These are phyloP conservation scores for Monosporozyma unispora DNA, from an alignment of 805 yeast genomes.

Conservation along the genomic window DNA sequence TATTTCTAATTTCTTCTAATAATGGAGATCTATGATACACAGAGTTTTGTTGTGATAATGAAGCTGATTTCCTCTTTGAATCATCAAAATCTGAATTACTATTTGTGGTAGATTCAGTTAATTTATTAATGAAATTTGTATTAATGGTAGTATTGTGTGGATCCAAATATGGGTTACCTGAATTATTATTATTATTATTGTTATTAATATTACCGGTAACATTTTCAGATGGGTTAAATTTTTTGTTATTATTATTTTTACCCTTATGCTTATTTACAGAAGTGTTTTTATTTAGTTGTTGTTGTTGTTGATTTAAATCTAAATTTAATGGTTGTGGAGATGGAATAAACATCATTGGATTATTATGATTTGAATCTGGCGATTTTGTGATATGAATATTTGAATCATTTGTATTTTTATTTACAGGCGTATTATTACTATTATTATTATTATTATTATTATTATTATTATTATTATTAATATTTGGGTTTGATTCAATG, in stretches of 20 bases:
- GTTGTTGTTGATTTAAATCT: neutral
- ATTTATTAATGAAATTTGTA: neutral
- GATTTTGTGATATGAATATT: slow-evolving; percentile 1
- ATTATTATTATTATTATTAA: slow-evolving; percentile 2
- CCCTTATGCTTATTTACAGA: slow-evolving; percentile 5
- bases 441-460: neutral
- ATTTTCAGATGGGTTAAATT: slow-evolving; percentile 1
- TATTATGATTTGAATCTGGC: neutral
- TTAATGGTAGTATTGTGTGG: slow-evolving; percentile 9
- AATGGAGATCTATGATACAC: slow-evolving; percentile 64
- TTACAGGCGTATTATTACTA: slow-evolving; percentile 2
- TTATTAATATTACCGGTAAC: neutral
- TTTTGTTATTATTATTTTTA: slow-evolving; percentile 5
- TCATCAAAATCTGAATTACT: slow-evolving; percentile 12
- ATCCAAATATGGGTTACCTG: slow-evolving; percentile 22
- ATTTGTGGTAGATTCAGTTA: neutral
- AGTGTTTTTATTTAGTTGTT: neutral
- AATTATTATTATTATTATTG: slow-evolving; percentile 4
- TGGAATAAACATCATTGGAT: slow-evolving; percentile 8
- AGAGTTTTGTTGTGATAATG: slow-evolving; percentile 4
- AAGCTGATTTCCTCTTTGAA: slow-evolving; percentile 28
- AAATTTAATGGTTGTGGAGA: slow-evolving; percentile 5
- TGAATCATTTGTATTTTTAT: neutral
- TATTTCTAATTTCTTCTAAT: slow-evolving; percentile 67
- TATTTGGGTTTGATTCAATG: neutral